Evolutionary conservation across 2,329 filamentous ascomycete species (phyloP), one percentile per base, ranked within the genome.

Genomic region (Ascochyta pisi): DNA sequence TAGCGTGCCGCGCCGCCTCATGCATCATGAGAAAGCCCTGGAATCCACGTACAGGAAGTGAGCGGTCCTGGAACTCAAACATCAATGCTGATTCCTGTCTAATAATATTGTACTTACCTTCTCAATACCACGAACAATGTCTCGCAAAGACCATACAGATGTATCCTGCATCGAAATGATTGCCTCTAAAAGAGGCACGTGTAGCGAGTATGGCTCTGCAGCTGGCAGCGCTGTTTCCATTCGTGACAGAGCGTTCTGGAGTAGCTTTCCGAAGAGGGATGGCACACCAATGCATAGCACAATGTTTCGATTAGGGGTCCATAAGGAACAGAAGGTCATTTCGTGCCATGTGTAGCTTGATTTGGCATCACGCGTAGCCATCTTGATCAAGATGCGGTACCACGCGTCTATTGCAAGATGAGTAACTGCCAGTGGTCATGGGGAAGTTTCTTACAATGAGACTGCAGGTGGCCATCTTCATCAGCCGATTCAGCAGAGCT

Each of bases 121-220:
- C 16, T 66, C 64, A 2, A 61, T 44, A 2, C 10, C 29, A 2
- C 62, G 58, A 4, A 63, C 53, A 27, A 61, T 31, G 45, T 65
- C 55, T 15, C 64, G 54, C 9, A 66, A 33, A 12, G 45, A 57
- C 64, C 64, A 66, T 2, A 66, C 48, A 24, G 60, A 53, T 3
- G 4, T 22, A 38, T 65, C 58, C 9, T 63, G 58, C 33, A 61
- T 34, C 7, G 35, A 27, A 9, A 65, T 23, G 4, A 66, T 44
- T 4, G 56, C 49, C 45, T 66, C 55, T n/a, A 64, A 40, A 10
- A 63, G 27, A 4, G 62, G 56, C 6, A 63, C 43, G 10, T 61
- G 57, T 23, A 63, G 38, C 1, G 60, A 59, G 31, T 48, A 60
- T 12, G 56, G 60, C 19, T 60, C 39, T 1, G 43, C 45, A 37